Percentiles rank a stretch among this genome's conserved stretches.
Evolutionary conservation across 2,329 filamentous ascomycete species (phyloP).

Genomic region (Tolypocladium pustulatum): DNA sequence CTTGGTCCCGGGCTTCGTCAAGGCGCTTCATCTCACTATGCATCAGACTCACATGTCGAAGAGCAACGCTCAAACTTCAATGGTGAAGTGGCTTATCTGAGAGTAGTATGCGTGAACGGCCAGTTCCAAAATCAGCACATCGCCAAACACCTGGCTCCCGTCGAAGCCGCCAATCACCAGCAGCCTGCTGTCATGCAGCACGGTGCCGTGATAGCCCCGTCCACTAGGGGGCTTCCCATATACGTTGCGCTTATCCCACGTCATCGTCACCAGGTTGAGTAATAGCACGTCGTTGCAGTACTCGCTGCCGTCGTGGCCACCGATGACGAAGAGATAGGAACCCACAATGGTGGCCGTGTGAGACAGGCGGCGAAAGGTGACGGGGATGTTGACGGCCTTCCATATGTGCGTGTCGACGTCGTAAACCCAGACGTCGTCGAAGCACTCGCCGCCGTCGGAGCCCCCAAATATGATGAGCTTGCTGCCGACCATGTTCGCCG

Average conservation of each 20-base stretch:
- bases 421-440: conserved; percentile 65
- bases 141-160: conserved; percentile 55
- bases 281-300: conserved; percentile 60
- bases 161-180: conserved; percentile 59
- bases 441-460: conserved; percentile 61
- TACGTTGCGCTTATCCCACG: conserved; percentile 57
- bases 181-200: conserved; percentile 55
- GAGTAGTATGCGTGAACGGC: conserved; percentile 63
- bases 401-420: conserved; percentile 53
- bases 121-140: conserved; percentile 57
- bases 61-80: conserved; percentile 41
- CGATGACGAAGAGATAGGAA: conserved; percentile 59
- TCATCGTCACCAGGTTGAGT: conserved; percentile 62
- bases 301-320: conserved; percentile 59
- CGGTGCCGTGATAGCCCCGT: conserved; percentile 56
- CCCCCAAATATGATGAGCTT: conserved; percentile 65
- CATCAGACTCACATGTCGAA: not conserved
- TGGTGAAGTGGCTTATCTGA: conserved; percentile 62
- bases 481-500: conserved; percentile 61
- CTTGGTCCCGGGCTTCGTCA: not conserved
- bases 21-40: not conserved
- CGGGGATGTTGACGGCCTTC: conserved; percentile 47
- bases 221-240: conserved; percentile 54
- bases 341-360: conserved; percentile 62
- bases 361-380: conserved; percentile 53